Evolutionary conservation across 495 filamentous ascomycete genomes (phyloP).

Genomic region (Aspergillus taichungensis): DNA sequence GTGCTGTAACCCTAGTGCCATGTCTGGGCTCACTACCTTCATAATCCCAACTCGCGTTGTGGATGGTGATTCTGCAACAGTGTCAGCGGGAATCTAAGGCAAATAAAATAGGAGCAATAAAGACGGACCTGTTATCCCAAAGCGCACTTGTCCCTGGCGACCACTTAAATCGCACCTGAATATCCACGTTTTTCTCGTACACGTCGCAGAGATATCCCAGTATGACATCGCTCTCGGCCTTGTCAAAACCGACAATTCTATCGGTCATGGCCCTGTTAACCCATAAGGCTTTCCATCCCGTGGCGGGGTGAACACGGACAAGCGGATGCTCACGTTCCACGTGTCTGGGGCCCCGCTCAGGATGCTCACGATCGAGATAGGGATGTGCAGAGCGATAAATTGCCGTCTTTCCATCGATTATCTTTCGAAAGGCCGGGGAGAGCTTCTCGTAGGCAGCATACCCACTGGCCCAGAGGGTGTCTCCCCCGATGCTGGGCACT

Average conservation of each 20-base stretch:
- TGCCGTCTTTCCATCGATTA: constrained; percentile 60
- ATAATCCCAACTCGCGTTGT: constrained; percentile 62
- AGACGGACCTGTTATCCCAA: constrained; percentile 54
- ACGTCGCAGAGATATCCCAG: constrained; percentile 57
- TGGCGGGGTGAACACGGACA: constrained; percentile 62
- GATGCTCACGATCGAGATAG: constrained; percentile 57
- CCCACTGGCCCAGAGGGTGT: constrained; percentile 64
- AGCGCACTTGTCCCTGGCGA: constrained; percentile 50
- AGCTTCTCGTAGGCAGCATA: constrained; percentile 67
- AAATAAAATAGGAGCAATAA: neutral
- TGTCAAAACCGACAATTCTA: constrained; percentile 55
- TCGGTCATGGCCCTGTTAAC: constrained; percentile 60
- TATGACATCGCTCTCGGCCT: constrained; percentile 58
- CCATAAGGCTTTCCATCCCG: constrained; percentile 63
- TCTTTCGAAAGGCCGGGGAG: constrained; percentile 56
- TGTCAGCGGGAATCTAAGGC: neutral
- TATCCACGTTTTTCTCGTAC: constrained; percentile 57
- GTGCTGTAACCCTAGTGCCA: constrained; percentile 53
- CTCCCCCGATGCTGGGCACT: constrained; percentile 54
- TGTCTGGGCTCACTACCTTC: constrained; percentile 53
- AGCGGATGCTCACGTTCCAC: constrained; percentile 59
- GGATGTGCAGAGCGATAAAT: constrained; percentile 59
- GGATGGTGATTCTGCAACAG: constrained; percentile 49
- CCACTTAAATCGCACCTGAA: constrained; percentile 61
- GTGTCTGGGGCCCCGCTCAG: constrained; percentile 50